These are phyloP conservation scores for Pouteria glomerata DNA, from an alignment of 148 eudicot genomes.

Conservation along the genomic window DNA sequence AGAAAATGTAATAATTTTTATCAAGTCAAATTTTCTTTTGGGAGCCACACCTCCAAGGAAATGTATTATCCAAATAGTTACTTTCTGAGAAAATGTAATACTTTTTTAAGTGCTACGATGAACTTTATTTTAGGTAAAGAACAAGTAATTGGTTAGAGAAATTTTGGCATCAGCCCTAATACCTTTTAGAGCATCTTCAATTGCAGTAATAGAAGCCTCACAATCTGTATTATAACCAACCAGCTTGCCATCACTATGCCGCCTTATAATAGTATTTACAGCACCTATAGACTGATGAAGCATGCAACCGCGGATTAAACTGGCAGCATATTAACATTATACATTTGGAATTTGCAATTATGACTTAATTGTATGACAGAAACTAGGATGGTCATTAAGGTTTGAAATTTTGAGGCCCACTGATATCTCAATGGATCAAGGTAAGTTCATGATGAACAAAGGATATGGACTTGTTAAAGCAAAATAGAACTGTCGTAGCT, in stretches of 20 bases:
- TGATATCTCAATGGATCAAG: background rate
- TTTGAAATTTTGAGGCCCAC: background rate
- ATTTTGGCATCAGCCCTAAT: background rate
- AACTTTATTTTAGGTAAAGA: background rate
- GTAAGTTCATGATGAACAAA: background rate
- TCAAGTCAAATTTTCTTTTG: background rate
- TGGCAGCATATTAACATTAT: background rate
- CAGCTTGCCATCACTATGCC: conserved; percentile 38
- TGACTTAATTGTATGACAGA: background rate
- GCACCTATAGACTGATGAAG: conserved; percentile 47
- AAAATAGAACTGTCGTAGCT: background rate
- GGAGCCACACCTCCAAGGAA: background rate
- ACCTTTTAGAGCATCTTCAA: conserved; percentile 53
- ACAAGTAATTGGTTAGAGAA: conserved; percentile 4
- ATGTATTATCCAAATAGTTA: no score
- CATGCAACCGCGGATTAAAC: conserved; percentile 13
- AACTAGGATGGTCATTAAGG: background rate
- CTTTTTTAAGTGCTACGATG: background rate
- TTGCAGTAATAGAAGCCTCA: conserved; percentile 48
- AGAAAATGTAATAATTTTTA: no score
- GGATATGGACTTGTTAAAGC: background rate
- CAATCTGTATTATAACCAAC: conserved; percentile 52
- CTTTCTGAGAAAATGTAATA: no score
- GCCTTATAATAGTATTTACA: conserved; percentile 44
- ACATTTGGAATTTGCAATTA: background rate